Conservation (phyloP, 139 green algal species). For the Parachlorella kessleri region DNA sequence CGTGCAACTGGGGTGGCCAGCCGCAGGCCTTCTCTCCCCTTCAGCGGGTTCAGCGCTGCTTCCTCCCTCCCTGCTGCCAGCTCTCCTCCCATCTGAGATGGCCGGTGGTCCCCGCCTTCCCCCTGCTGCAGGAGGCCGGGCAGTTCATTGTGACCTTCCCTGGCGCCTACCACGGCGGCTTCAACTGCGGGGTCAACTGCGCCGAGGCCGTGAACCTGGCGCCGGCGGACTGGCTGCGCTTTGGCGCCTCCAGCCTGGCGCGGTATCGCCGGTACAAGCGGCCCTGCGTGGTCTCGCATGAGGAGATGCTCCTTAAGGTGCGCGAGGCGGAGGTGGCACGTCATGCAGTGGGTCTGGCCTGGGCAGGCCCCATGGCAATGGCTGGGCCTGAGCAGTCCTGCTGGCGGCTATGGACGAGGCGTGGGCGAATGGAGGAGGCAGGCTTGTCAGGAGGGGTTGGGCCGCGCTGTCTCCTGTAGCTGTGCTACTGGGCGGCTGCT, state of each 20-base stretch:
- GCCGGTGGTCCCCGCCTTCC: neutral
- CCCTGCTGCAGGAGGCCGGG: conserved; percentile 49
- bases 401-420: no score
- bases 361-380: no score
- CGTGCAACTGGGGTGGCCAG: no score
- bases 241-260: conserved; percentile 33
- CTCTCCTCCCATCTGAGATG: neutral
- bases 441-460: no score
- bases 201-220: conserved; percentile 84
- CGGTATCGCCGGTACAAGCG: conserved; percentile 53
- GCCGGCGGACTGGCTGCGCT: conserved; percentile 82
- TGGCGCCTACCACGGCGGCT: conserved; percentile 71
- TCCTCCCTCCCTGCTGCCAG: neutral
- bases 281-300: conserved; percentile 61
- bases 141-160: conserved; percentile 90
- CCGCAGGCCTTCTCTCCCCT: no score
- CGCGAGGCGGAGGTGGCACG: neutral
- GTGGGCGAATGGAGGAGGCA: no score
- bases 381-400: no score
- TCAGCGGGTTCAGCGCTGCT: no score
- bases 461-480: no score
- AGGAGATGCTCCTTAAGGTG: conserved; percentile 64
- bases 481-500: no score
- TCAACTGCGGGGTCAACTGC: conserved; percentile 77
- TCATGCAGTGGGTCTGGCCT: no score